Base-by-base conservation (phyloP, 2,329 filamentous ascomycete species). In the Diaporthe sp. region DNA sequence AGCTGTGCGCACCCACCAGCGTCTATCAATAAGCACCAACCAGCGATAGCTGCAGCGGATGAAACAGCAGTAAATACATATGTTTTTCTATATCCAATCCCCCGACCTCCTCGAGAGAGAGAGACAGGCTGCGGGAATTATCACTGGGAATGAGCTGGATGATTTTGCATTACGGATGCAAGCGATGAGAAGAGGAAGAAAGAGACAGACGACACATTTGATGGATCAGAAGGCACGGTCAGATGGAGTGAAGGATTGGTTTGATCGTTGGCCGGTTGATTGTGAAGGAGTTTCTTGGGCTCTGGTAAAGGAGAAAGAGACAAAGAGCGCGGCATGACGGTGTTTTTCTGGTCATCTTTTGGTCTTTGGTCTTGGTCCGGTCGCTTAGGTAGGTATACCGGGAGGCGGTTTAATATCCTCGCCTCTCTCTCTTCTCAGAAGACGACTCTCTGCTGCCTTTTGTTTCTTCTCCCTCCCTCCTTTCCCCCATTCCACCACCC, bases 371-470 rank as follows among this genome's bases (percentile, higher is more conserved):
- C 39, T 67, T 31, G 44, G 28, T 37, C 28, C 39, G 65, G 31
- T 39, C n/a, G 34, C 46, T 51, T 68, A 55, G 49, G 65, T 69
- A 69, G 65, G 49, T 55, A 55, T 69, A 69, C 49, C 49, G 49
- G 15, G 25, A 22, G 61, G 49, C 65, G 46, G 53, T 55, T 39
- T 28, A 37, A 69, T 51, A 25, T 46, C 25, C 25, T 34, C 31
- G 3, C 31, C 17, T 46, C 37, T 25, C 34, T 61, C 13, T n/a
- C 25, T 22, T n/a, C 1, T 28, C 15, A 15, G 28, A 49, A 67
- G 25, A 67, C 9, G 12, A 2, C 28, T 28, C 58, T 49, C 10
- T 65, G 22, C 39, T 65, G n/a, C 5, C 25, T 49, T 31, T 34
- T 22, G 5, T 22, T 7, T 42, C 4, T 44, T 25, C 28, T 25